Percentiles rank a stretch among this genome's conserved stretches.
phyloP scores from a whole-genome alignment of 139 green algal species.

The Ulvella scutata region DNA sequence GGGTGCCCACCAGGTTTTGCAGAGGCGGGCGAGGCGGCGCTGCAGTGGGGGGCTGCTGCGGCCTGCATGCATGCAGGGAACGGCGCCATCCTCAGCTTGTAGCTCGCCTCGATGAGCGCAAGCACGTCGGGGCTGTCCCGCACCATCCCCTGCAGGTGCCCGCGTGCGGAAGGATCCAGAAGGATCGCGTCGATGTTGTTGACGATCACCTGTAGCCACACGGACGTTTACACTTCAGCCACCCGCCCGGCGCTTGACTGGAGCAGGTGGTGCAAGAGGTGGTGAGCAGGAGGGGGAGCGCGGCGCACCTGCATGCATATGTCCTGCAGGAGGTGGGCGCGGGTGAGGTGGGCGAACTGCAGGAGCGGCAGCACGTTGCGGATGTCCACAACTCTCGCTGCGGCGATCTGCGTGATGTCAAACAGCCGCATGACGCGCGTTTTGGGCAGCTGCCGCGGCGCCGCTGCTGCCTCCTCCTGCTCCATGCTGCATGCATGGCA shows the following conservation, averaged over 20 bases:
- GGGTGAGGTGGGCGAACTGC: background rate
- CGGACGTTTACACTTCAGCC: too few relatives aligned
- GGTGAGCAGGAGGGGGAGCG: too few relatives aligned
- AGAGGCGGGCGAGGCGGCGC: background rate
- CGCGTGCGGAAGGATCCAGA: background rate
- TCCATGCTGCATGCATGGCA: background rate
- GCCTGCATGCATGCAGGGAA: background rate
- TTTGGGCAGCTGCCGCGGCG: background rate
- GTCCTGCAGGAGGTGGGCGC: background rate
- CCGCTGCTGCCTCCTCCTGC: background rate
- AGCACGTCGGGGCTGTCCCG: background rate
- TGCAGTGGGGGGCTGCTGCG: background rate
- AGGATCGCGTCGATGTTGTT: background rate
- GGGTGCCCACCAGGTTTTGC: too few relatives aligned
- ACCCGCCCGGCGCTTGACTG: too few relatives aligned
- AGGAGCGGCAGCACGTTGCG: background rate
- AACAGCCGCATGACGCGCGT: background rate
- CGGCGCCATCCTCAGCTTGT: background rate
- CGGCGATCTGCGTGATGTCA: conserved; percentile 1
- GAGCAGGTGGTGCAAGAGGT: too few relatives aligned
- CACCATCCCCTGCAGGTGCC: background rate
- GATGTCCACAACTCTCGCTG: background rate
- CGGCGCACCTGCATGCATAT: background rate
- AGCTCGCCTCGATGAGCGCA: background rate
- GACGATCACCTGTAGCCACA: background rate